Conservation (phyloP, 345 rosid genomes). For the Euclidium syriacum region DNA sequence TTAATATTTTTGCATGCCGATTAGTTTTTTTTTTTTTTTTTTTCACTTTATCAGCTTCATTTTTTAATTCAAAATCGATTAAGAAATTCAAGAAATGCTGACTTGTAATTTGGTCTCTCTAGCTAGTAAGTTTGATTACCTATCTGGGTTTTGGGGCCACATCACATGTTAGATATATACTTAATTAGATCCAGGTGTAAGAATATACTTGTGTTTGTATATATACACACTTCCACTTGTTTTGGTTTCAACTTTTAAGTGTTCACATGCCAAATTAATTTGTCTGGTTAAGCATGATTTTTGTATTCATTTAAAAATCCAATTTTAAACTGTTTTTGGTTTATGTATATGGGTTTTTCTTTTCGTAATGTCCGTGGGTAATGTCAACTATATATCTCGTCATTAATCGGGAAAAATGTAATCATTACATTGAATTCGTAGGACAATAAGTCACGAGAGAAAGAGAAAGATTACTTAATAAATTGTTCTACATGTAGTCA, state of each 20-base stretch:
- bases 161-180: slow-evolving; percentile 9
- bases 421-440: neutral
- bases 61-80: neutral
- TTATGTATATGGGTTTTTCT: neutral
- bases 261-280: slow-evolving; percentile 15
- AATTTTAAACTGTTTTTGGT: neutral
- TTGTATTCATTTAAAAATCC: neutral
- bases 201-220: neutral
- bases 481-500: neutral
- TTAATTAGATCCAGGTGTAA: slow-evolving; percentile 20
- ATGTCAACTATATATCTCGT: neutral
- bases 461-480: neutral
- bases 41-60: neutral
- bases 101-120: neutral
- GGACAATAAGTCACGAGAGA: neutral
- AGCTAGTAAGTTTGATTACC: neutral
- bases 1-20: neutral
- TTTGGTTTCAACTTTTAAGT: slow-evolving; percentile 5
- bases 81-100: neutral
- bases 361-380: slow-evolving; percentile 3
- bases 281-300: neutral
- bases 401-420: neutral
- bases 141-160: neutral
- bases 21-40: neutral
- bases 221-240: neutral